Evolutionary conservation across 139 green algal species (phyloP).

Genomic region (Chlamydomonas sphaeroides): DNA sequence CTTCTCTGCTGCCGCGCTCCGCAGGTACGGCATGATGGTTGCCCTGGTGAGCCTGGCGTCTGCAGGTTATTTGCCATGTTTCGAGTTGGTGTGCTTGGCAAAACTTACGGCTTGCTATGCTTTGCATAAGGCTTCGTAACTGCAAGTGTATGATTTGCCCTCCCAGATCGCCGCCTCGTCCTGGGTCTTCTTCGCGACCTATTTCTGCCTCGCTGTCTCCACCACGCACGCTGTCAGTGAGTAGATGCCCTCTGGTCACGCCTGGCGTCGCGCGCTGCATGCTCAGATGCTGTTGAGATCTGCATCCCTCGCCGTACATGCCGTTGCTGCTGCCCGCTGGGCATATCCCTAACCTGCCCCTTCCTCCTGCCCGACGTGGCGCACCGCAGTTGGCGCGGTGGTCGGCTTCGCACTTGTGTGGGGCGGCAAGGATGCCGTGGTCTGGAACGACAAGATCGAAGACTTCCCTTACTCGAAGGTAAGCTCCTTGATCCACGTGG

Average conservation of each 20-base stretch:
- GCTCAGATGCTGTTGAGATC: neutral
- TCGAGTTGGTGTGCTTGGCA: too few relatives aligned
- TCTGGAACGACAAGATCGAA: neutral
- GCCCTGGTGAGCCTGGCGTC: conserved; percentile 1
- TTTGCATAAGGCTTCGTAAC: too few relatives aligned
- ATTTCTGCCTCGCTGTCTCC: conserved; percentile 23
- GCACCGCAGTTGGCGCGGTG: conserved; percentile 48
- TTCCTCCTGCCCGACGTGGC: neutral
- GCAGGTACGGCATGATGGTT: conserved; percentile 20
- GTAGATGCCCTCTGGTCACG: neutral
- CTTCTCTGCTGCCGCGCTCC: too few relatives aligned
- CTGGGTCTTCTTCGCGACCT: conserved; percentile 52
- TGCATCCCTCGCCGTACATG: neutral
- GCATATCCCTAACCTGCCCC: too few relatives aligned
- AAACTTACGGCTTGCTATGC: too few relatives aligned
- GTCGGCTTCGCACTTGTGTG: conserved; percentile 57
- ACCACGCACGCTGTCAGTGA: conserved; percentile 52
- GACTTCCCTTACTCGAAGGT: conserved; percentile 42
- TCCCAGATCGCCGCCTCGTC: conserved; percentile 29
- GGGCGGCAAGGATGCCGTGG: conserved; percentile 12
- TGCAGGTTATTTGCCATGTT: too few relatives aligned
- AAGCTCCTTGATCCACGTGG: too few relatives aligned
- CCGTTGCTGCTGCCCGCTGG: neutral
- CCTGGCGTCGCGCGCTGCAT: neutral
- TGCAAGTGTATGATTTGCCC: too few relatives aligned